Percentiles rank a stretch among this genome's conserved stretches.
Conservation (phyloP, 352 stramenopile species). For the Phytophthora ohioensis region DNA sequence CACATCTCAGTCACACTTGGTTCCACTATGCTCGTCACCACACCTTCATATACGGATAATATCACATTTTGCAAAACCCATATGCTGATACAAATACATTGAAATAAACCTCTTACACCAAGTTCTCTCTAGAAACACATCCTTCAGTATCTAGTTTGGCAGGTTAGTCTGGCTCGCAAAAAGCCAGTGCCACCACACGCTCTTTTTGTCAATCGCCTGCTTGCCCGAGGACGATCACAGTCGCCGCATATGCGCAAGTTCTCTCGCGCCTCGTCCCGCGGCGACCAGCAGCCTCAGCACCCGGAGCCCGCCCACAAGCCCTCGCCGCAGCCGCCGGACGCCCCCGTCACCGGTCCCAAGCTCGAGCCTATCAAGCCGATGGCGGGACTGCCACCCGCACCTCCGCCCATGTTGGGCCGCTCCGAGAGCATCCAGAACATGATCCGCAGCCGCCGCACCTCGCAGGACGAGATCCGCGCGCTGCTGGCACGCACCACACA, state of each 20-base stretch:
- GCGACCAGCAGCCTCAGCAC: constrained; percentile 20
- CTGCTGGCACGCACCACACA: constrained; percentile 71
- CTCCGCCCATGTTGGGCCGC: constrained; percentile 8
- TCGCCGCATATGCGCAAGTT: constrained; percentile 37
- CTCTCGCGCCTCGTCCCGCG: constrained; percentile 34
- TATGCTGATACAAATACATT: neutral
- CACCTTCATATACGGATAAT: constrained; percentile 1
- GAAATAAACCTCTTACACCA: neutral
- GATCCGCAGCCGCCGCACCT: constrained; percentile 50
- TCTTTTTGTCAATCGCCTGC: constrained; percentile 9
- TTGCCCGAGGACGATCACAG: constrained; percentile 13
- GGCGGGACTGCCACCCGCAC: constrained; percentile 22
- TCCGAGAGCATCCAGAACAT: constrained; percentile 30
- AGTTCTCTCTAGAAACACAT: neutral
- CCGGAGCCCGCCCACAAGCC: constrained; percentile 15
- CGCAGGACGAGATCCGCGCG: constrained; percentile 79
- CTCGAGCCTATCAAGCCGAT: constrained; percentile 47
- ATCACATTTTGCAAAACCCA: neutral
- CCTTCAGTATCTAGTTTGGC: neutral
- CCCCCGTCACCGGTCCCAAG: constrained; percentile 26
- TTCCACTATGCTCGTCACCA: neutral
- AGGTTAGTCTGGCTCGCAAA: constrained; percentile 29
- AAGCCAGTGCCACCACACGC: constrained; percentile 29
- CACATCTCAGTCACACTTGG: constrained; percentile 1
- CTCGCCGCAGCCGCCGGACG: constrained; percentile 14